Conservation (phyloP, 2,329 filamentous ascomycete species). For the Aureobasidium sp. region DNA sequence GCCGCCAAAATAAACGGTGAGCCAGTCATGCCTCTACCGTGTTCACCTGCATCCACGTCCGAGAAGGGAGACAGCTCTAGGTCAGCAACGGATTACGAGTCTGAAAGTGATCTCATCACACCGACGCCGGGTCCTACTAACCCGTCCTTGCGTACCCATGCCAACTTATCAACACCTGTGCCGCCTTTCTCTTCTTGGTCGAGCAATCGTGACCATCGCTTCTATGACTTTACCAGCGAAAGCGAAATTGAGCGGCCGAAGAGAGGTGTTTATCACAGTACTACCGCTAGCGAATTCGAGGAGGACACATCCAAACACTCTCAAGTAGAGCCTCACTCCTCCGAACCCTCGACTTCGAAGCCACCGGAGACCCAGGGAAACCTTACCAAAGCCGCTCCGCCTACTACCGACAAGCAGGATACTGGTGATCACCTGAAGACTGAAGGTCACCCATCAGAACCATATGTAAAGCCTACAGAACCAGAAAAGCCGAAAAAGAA, state of each 20-base stretch:
- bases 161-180: constrained; percentile 16
- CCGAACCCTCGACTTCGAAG: not conserved
- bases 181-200: constrained; percentile 12
- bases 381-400: not conserved
- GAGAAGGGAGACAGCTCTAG: constrained; percentile 18
- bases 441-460: not conserved
- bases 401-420: not conserved
- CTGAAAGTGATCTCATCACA: constrained; percentile 25
- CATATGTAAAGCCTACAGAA: not conserved
- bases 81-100: constrained; percentile 20
- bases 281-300: constrained; percentile 10
- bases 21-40: constrained; percentile 20
- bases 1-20: not conserved
- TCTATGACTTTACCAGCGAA: constrained; percentile 14
- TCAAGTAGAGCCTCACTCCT: not conserved
- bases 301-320: not conserved
- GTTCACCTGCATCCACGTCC: constrained; percentile 26
- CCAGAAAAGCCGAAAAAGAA: not conserved
- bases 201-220: constrained; percentile 11
- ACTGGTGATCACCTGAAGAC: not conserved
- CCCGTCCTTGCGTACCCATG: constrained; percentile 20
- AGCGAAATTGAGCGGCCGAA: constrained; percentile 11
- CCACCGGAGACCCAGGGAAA: not conserved
- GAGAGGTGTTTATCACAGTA: constrained; percentile 7
- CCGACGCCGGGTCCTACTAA: constrained; percentile 25